phyloP scores from a whole-genome alignment of 768 basidiomycete species.

The Tricholoma terreum region DNA sequence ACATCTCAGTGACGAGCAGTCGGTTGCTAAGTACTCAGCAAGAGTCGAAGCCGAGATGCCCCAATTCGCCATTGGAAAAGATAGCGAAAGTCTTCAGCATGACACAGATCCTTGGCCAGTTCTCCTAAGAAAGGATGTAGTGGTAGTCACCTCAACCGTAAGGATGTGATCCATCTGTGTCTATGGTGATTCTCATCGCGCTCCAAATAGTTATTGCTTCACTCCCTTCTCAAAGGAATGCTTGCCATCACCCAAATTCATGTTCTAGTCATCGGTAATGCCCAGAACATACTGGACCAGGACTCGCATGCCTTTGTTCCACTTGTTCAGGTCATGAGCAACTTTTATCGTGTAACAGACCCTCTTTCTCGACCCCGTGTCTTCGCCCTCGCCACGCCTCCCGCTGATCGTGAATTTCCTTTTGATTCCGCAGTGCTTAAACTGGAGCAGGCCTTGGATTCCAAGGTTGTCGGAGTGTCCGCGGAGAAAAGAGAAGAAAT shows the following conservation, averaged over 20 bases:
- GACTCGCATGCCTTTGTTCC: constrained; percentile 34
- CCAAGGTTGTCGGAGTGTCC: constrained; percentile 37
- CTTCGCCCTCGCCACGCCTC: constrained; percentile 35
- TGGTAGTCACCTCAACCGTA: constrained; percentile 41
- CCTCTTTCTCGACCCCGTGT: constrained; percentile 39
- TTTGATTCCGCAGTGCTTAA: constrained; percentile 34
- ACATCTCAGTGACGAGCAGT: constrained; percentile 18
- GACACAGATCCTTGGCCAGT: constrained; percentile 23
- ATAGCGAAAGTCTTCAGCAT: constrained; percentile 19
- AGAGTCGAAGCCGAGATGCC: constrained; percentile 20
- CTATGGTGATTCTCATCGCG: neutral
- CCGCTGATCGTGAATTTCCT: constrained; percentile 21
- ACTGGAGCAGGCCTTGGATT: constrained; percentile 38
- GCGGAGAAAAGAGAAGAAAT: constrained; percentile 28
- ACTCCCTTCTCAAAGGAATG: constrained; percentile 33
- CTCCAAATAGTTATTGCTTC: constrained; percentile 35
- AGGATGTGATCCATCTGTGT: constrained; percentile 11
- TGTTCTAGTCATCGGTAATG: constrained; percentile 42
- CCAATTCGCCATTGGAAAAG: constrained; percentile 22
- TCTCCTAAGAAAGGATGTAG: constrained; percentile 30
- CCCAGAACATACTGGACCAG: constrained; percentile 34
- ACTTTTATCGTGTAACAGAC: constrained; percentile 40
- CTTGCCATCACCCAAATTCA: constrained; percentile 43
- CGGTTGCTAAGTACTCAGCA: constrained; percentile 17
- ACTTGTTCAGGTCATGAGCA: constrained; percentile 42